A percentile compares a stretch with the other conserved stretches of the same genome.
Evolutionary conservation across 768 basidiomycete species (phyloP).

Genomic region (Mycena alexandri): DNA sequence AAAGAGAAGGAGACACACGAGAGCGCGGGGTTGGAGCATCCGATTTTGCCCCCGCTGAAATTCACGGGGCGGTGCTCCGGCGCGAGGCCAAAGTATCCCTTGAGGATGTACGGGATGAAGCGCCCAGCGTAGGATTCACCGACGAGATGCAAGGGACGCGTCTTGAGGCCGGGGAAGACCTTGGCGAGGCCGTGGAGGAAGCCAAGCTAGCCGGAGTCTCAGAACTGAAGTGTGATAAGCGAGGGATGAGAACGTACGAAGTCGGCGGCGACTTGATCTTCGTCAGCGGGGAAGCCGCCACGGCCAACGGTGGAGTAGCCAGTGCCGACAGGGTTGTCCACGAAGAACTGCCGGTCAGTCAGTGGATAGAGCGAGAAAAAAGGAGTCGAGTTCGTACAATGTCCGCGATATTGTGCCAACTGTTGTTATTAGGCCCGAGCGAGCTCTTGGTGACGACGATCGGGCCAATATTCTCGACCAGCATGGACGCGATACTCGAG

Average conservation of each 20-base stretch:
- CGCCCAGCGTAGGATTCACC: constrained; percentile 25
- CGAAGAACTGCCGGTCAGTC: constrained; percentile 46
- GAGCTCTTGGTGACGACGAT: constrained; percentile 27
- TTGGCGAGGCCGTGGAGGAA: constrained; percentile 59
- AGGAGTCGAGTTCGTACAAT: neutral
- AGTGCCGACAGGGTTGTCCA: constrained; percentile 58
- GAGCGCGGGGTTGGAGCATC: constrained; percentile 30
- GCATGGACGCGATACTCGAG: constrained; percentile 23
- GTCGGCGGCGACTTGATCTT: constrained; percentile 44
- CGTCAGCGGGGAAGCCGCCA: constrained; percentile 47
- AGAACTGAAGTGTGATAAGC: constrained; percentile 53
- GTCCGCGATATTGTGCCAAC: constrained; percentile 31
- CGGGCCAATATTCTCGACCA: constrained; percentile 26
- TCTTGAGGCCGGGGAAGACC: constrained; percentile 33
- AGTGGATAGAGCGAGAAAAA: no score
- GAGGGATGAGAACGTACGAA: constrained; percentile 53
- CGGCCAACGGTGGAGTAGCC: constrained; percentile 23
- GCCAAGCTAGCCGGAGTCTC: constrained; percentile 56
- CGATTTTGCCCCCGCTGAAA: constrained; percentile 21
- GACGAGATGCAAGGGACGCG: constrained; percentile 17
- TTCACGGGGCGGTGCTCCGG: constrained; percentile 37
- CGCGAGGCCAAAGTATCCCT: constrained; percentile 55
- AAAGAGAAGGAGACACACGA: constrained; percentile 15
- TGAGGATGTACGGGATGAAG: constrained; percentile 65
- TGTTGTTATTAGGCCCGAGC: constrained; percentile 25